Conservation (phyloP, 2,329 filamentous ascomycete species). For the Fusarium sp. region DNA sequence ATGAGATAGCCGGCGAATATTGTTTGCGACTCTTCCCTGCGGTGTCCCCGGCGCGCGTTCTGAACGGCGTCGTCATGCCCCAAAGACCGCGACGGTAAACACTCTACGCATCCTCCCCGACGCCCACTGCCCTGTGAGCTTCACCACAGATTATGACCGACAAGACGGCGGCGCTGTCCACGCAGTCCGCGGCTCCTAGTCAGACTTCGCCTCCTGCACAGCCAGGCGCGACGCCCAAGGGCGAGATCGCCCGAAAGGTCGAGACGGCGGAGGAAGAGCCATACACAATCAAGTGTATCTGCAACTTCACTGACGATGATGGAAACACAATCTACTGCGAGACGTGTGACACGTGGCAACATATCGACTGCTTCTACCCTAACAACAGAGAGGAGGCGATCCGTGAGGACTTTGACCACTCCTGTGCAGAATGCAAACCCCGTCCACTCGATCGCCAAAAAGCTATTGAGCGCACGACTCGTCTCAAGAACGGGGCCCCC, state of each 20-base stretch:
- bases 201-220: slow-evolving; percentile 59
- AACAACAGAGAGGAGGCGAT: slow-evolving; percentile 78
- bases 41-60: slow-evolving; percentile 54
- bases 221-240: slow-evolving; percentile 49
- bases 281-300: slow-evolving; percentile 98
- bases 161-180: slow-evolving; percentile 64
- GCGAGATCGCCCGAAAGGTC: slow-evolving; percentile 59
- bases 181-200: slow-evolving; percentile 68
- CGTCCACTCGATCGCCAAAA: slow-evolving; percentile 78
- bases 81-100: slow-evolving; percentile 65
- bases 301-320: slow-evolving; percentile 92
- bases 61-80: slow-evolving; percentile 69
- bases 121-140: slow-evolving; percentile 57
- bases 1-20: slow-evolving; percentile 40
- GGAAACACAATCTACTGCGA: slow-evolving; percentile 98
- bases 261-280: slow-evolving; percentile 78
- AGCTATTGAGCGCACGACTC: slow-evolving; percentile 79
- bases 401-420: slow-evolving; percentile 80
- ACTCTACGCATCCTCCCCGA: slow-evolving; percentile 54
- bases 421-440: slow-evolving; percentile 89
- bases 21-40: slow-evolving; percentile 36
- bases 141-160: slow-evolving; percentile 72
- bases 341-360: slow-evolving; percentile 96
- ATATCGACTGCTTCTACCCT: slow-evolving; percentile 95
- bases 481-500: slow-evolving; percentile 60